A percentile compares a stretch with the other conserved stretches of the same genome.
phyloP scores from a whole-genome alignment of 2,329 filamentous ascomycete species.

The Alternaria brassicicola region DNA sequence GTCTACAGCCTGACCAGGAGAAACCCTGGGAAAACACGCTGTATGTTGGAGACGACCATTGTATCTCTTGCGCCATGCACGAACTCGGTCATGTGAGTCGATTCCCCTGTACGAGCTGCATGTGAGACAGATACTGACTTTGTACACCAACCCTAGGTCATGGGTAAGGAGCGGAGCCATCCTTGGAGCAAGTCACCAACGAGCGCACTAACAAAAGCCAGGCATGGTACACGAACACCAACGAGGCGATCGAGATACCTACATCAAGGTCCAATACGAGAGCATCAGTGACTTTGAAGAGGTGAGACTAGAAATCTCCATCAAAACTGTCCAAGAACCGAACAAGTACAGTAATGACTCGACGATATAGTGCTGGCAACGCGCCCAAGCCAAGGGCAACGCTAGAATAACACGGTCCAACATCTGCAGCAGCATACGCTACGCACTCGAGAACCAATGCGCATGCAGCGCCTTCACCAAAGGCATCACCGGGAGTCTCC shows the following conservation, averaged over 20 bases:
- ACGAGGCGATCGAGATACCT: conserved; percentile 8
- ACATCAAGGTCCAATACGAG: conserved; percentile 2
- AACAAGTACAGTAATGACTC: background rate
- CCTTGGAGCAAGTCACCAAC: background rate
- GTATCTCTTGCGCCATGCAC: background rate
- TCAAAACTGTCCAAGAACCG: background rate
- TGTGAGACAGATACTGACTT: background rate
- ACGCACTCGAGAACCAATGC: background rate
- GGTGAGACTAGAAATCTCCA: background rate
- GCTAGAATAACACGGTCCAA: background rate
- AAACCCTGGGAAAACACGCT: background rate
- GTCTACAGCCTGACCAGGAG: background rate
- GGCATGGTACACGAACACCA: conserved; percentile 15
- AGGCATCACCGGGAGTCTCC: background rate
- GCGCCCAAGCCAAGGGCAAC: background rate
- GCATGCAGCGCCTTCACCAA: background rate
- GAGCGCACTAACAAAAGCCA: background rate
- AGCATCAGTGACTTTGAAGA: background rate
- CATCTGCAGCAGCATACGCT: background rate
- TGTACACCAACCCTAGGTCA: background rate
- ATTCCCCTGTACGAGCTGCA: background rate
- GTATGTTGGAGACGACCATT: background rate
- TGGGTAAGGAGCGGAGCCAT: background rate
- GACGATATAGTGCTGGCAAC: background rate
- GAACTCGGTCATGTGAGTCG: no score